A percentile compares a stretch with the other conserved stretches of the same genome.
These are phyloP conservation scores for Sporothrix humicola DNA, from an alignment of 2,329 filamentous ascomycete species.

Conservation along the genomic window DNA sequence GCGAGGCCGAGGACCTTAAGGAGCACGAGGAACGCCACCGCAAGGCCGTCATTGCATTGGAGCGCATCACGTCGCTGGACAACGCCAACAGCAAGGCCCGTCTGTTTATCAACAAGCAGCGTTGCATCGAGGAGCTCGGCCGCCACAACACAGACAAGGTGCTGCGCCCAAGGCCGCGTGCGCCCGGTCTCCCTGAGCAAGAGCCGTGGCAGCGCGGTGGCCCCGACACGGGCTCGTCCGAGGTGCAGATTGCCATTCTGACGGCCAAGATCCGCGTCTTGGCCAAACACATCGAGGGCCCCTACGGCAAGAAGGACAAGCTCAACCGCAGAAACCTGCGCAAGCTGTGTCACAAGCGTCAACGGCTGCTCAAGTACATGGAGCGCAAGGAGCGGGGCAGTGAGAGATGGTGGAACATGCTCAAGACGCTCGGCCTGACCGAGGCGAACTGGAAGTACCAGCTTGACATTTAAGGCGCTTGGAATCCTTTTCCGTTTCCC, in stretches of 20 bases:
- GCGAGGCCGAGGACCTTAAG: slow-evolving; percentile 46
- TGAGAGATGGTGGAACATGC: slow-evolving; percentile 84
- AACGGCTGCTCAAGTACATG: slow-evolving; percentile 87
- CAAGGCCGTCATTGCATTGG: slow-evolving; percentile 75
- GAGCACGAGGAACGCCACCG: slow-evolving; percentile 63
- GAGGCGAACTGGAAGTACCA: slow-evolving; percentile 90
- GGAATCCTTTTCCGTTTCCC: too few species aligned
- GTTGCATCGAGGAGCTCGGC: slow-evolving; percentile 86
- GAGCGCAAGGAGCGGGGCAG: slow-evolving; percentile 88
- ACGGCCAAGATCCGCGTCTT: slow-evolving; percentile 91
- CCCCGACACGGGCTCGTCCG: slow-evolving; percentile 89
- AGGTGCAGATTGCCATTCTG: slow-evolving; percentile 96
- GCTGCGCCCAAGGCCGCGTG: slow-evolving; percentile 67
- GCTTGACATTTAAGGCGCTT: slow-evolving; percentile 63
- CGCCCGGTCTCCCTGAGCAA: slow-evolving; percentile 50
- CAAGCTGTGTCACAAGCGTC: slow-evolving; percentile 82
- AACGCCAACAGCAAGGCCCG: slow-evolving; percentile 81
- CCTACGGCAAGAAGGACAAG: slow-evolving; percentile 81
- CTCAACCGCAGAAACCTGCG: slow-evolving; percentile 91
- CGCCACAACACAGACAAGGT: slow-evolving; percentile 82
- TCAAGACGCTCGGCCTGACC: slow-evolving; percentile 82
- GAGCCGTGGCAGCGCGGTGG: slow-evolving; percentile 67
- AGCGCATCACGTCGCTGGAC: slow-evolving; percentile 76
- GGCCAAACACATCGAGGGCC: slow-evolving; percentile 70
- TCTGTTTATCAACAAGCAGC: slow-evolving; percentile 79